Base-by-base conservation (phyloP, 257 asterid genomes). In the Primulina tabacum region DNA sequence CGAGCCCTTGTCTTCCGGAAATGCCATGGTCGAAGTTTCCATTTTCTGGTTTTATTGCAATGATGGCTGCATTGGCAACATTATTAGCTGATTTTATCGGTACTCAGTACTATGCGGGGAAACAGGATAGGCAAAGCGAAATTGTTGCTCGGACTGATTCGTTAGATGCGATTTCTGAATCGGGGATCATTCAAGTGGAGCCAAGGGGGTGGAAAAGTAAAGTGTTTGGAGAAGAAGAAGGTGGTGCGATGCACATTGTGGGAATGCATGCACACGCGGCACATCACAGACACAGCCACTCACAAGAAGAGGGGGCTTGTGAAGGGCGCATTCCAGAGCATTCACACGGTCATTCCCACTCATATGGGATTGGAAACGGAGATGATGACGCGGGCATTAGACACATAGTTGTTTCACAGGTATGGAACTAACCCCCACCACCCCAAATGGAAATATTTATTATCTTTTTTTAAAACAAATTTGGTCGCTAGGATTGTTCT, bases 251-350 rank as follows among this genome's bases (percentile, higher is more conserved):
- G 85, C 99, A 90, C 70, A 90, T 93, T 32, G 96, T 93, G 0
- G 97, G 97, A 73, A 89, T 89, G 84, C 96, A 87, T 68, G 97
- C 96, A 0, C 99, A 90, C 9, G 91, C 86, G 1, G 97, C 97
- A 16, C 95, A 90, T 73, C 97, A 93, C 64, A 72, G 96, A 10
- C 97, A 93, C 67, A 87, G 76, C 75, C 96, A 90, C 63, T 58
- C 89, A 0, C 92, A 84, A 65, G 97, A 80, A 64, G 79, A 77
- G 6, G 97, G 90, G 10, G 80, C 71, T 0, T 82, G 87, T 40
- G 58, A 78, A 38, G 83, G 94, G 52, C 74, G 56, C 8, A 30
- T 7, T 9, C 71, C 26, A 12, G 87, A 74, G 73, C 87, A 88
- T 72, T 71, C 78, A 1, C 87, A 84, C 9, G 82, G 86, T 37